Conservation (phyloP, 2,329 filamentous ascomycete species). For the Mycogone perniciosa region DNA sequence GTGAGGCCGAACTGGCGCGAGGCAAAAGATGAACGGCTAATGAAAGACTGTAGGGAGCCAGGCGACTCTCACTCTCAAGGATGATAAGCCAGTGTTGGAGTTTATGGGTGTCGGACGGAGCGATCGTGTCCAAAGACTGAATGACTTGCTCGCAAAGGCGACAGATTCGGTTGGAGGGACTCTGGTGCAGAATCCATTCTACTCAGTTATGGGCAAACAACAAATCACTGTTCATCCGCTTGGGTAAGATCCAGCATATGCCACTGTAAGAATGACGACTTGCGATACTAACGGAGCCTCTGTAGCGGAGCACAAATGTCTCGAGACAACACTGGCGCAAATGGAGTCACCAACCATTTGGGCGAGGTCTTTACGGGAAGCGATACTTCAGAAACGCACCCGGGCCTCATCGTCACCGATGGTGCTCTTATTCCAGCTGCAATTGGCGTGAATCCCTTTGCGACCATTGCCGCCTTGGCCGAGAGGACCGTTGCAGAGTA, state of each 20-base stretch:
- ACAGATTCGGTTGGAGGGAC: slow-evolving; percentile 54
- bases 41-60: slow-evolving; percentile 41
- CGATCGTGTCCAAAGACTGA: slow-evolving; percentile 47
- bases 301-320: slow-evolving; percentile 57
- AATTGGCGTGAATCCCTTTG: slow-evolving; percentile 60
- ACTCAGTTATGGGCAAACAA: slow-evolving; percentile 47
- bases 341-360: slow-evolving; percentile 55
- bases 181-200: slow-evolving; percentile 53
- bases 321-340: slow-evolving; percentile 47
- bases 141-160: slow-evolving; percentile 45
- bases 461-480: slow-evolving; percentile 62
- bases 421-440: slow-evolving; percentile 55
- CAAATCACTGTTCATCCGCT: slow-evolving; percentile 62
- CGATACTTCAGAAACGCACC: slow-evolving; percentile 41
- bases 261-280: background rate
- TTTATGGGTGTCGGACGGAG: slow-evolving; percentile 54
- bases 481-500: slow-evolving; percentile 55
- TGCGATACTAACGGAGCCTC: background rate
- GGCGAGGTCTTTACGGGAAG: slow-evolving; percentile 54
- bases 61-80: slow-evolving; percentile 50
- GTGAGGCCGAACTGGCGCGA: slow-evolving; percentile 6
- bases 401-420: slow-evolving; percentile 56
- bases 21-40: background rate
- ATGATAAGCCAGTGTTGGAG: slow-evolving; percentile 54
- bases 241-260: slow-evolving; percentile 25